Percentiles rank a stretch among this genome's conserved stretches.
Conservation (phyloP, 202 grass and related monocot species). For the Dendrocalamus latiflorus region DNA sequence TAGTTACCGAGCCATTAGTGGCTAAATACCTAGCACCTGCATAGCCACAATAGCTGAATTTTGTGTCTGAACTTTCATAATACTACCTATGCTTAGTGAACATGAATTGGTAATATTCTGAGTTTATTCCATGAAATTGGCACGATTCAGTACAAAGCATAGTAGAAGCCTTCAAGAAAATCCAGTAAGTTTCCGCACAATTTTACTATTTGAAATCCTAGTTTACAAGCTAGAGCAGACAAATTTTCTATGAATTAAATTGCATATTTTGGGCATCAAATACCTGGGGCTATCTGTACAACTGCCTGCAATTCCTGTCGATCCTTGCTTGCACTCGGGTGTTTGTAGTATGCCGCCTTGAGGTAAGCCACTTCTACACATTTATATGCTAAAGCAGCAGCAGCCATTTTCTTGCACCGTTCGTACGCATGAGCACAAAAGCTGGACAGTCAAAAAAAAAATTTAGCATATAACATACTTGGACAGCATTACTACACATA, state of each 20-base stretch:
- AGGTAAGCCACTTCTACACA: constrained; percentile 90
- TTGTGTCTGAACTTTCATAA: background rate
- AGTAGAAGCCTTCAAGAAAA: background rate
- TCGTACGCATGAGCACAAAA: constrained; percentile 75
- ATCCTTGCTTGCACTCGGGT: constrained; percentile 52
- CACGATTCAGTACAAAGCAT: background rate
- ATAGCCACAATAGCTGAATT: background rate
- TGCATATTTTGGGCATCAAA: constrained; percentile 27
- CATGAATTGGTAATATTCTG: background rate
- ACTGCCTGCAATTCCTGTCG: constrained; percentile 51
- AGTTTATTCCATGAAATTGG: background rate
- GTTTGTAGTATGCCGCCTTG: constrained; percentile 72
- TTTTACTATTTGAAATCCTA: background rate
- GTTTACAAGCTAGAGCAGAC: background rate
- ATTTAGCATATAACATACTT: constrained; percentile 1
- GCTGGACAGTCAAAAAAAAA: constrained; percentile 33
- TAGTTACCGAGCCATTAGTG: background rate
- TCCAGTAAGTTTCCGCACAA: background rate
- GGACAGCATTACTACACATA: background rate
- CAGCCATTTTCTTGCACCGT: constrained; percentile 58
- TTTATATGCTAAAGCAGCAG: constrained; percentile 81
- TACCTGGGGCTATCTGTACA: constrained; percentile 50
- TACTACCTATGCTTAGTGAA: background rate
- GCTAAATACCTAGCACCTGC: too few relatives aligned
- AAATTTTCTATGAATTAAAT: too few relatives aligned